Base-by-base conservation (phyloP, 208 protist genomes). In the Leishmania major region DNA sequence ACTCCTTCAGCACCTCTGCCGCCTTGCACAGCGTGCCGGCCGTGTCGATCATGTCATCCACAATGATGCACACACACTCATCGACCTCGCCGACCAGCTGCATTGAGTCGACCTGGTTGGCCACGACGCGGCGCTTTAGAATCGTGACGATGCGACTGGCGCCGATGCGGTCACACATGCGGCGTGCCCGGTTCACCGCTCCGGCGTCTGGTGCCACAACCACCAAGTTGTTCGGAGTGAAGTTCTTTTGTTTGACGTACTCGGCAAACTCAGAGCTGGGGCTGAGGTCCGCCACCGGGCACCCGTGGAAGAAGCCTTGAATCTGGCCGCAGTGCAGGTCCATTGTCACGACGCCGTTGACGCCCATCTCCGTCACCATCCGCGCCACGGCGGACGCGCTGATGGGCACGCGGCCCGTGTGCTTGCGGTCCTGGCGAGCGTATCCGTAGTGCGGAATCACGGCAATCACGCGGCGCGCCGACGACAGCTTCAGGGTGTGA, bases 1-100 rank as follows among this genome's bases (percentile, higher is more conserved):
- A 91, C 31, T 97, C 90, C 86, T 93, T 98, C 55, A 99, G 88
- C 80, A 98, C 91, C 82, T 99, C 95, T 35, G 97, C 98, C n/a
- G 98, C 97, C 70, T 97, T 98, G 78, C 89, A 96, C 59, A 99
- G 90, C 37, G 98, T 99, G 70, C 98, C 97, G 45, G 90, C 97
- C 15, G 99, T 99, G 88, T 99, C 99, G 87, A 98, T 98, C 95
- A 99, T 99, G 89, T 99, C 99, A 77, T 99, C 99, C n/a, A 99
- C 94, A 78, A 99, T 98, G 77, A 99, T 96, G 82, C 91, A 96
- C 45, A 96, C 89, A 79, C 95, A 98, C n/a, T 96, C 98, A 28
- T 92, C 89, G 19, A 99, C 98, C 77, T 99, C 96, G 76, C 98
- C 98, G 45, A 99, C 98, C 13, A 99, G 89, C 84, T 98, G 94